Evolutionary conservation across 148 eudicot genomes (phyloP).

Genomic region (Fagopyrum homotropicum): DNA sequence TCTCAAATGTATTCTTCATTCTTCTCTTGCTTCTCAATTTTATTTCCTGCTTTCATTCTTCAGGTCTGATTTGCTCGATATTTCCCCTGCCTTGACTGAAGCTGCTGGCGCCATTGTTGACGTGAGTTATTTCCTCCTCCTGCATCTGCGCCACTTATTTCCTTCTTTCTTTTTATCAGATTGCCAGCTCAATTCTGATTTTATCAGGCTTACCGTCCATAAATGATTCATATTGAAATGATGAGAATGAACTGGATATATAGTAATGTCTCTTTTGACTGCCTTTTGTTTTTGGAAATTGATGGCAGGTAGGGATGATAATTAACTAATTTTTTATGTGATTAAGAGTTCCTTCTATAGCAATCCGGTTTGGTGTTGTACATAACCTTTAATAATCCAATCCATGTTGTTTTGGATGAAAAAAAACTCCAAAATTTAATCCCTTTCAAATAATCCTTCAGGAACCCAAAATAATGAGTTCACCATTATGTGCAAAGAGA

Average conservation of each 20-base stretch:
- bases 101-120: slow-evolving; percentile 97
- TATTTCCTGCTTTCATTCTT: neutral
- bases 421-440: too few species aligned
- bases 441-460: too few species aligned
- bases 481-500: neutral
- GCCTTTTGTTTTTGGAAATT: neutral
- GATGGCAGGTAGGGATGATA: too few species aligned
- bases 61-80: slow-evolving; percentile 87
- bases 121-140: slow-evolving; percentile 32
- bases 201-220: neutral
- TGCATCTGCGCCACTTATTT: neutral
- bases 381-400: too few species aligned
- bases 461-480: neutral
- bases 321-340: too few species aligned
- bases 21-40: neutral
- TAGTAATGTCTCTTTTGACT: neutral
- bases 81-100: slow-evolving; percentile 82
- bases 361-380: neutral
- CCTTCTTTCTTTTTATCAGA: neutral
- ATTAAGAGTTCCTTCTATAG: too few species aligned
- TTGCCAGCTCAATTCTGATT: neutral
- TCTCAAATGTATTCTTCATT: neutral
- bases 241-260: neutral
- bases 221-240: neutral
- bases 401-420: too few species aligned